These are phyloP conservation scores for Penicillium cosmopolitanum DNA, from an alignment of 495 filamentous ascomycete species.

Conservation along the genomic window DNA sequence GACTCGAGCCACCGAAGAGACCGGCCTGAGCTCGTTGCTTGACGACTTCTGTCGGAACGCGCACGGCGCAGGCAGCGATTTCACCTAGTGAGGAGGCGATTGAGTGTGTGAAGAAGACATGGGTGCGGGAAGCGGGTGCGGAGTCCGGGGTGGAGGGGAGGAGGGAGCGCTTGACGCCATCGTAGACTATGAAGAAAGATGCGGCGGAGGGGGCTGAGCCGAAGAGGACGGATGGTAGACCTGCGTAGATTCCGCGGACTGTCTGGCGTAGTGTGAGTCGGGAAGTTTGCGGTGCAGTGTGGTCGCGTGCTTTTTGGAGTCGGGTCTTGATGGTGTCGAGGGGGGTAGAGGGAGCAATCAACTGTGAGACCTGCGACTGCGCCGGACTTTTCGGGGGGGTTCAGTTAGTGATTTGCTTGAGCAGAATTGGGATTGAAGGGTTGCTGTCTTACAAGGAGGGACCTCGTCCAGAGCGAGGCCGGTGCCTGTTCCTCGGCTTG, in stretches of 20 bases:
- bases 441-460: slow-evolving; percentile 40
- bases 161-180: slow-evolving; percentile 68
- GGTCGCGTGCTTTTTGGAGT: slow-evolving; percentile 80
- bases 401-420: background rate
- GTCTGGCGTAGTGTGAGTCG: slow-evolving; percentile 47
- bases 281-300: slow-evolving; percentile 62
- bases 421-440: background rate
- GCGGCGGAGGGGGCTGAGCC: slow-evolving; percentile 94
- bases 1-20: slow-evolving; percentile 59
- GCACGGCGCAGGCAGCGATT: slow-evolving; percentile 86
- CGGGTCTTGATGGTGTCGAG: slow-evolving; percentile 93
- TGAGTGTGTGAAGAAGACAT: slow-evolving; percentile 68
- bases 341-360: slow-evolving; percentile 84
- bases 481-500: slow-evolving; percentile 38
- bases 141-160: slow-evolving; percentile 36
- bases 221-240: slow-evolving; percentile 65
- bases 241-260: slow-evolving; percentile 75
- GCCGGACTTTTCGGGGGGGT: slow-evolving; percentile 55
- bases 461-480: slow-evolving; percentile 51
- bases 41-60: slow-evolving; percentile 94
- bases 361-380: slow-evolving; percentile 85
- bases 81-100: slow-evolving; percentile 86
- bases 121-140: slow-evolving; percentile 36
- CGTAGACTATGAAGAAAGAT: slow-evolving; percentile 98
- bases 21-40: slow-evolving; percentile 95